These are phyloP conservation scores for Xylariaceae sp. DNA, from an alignment of 2,329 filamentous ascomycete genomes.

Conservation along the genomic window DNA sequence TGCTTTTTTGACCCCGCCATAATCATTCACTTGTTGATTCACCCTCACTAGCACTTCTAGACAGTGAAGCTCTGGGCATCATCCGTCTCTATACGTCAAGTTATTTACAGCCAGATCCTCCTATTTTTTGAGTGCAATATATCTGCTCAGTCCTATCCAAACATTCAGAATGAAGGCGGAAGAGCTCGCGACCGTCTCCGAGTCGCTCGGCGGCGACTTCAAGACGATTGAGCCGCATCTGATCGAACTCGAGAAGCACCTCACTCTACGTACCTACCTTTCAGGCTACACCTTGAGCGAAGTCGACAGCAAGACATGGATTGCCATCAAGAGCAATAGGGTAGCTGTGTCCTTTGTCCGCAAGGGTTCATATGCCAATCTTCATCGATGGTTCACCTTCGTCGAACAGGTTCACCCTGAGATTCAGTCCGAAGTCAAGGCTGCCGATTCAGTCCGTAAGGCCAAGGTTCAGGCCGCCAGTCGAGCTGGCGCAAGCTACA, in stretches of 20 bases:
- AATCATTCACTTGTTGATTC: conserved; percentile 15
- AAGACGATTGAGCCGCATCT: conserved; percentile 73
- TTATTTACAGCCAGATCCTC: background rate
- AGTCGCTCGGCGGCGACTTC: conserved; percentile 61
- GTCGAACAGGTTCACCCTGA: conserved; percentile 77
- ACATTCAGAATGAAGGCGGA: conserved; percentile 49
- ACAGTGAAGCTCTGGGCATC: background rate
- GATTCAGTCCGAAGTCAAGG: conserved; percentile 64
- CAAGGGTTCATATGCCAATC: conserved; percentile 68
- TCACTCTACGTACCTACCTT: conserved; percentile 80
- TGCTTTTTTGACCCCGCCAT: conserved; percentile 22
- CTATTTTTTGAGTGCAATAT: background rate
- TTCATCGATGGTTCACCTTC: conserved; percentile 82
- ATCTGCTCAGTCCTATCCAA: background rate
- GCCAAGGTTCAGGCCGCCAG: conserved; percentile 63
- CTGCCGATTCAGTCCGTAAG: conserved; percentile 61
- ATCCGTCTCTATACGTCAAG: background rate
- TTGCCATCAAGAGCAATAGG: conserved; percentile 74
- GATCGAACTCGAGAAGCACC: conserved; percentile 74
- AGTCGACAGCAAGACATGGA: conserved; percentile 77
- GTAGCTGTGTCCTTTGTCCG: conserved; percentile 77
- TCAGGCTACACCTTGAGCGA: conserved; percentile 73
- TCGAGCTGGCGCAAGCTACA: conserved; percentile 80
- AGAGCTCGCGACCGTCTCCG: conserved; percentile 48
- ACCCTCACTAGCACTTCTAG: background rate